Evolutionary conservation across 2,329 filamentous ascomycete genomes (phyloP).

Genomic region (Colletotrichum orbiculare): DNA sequence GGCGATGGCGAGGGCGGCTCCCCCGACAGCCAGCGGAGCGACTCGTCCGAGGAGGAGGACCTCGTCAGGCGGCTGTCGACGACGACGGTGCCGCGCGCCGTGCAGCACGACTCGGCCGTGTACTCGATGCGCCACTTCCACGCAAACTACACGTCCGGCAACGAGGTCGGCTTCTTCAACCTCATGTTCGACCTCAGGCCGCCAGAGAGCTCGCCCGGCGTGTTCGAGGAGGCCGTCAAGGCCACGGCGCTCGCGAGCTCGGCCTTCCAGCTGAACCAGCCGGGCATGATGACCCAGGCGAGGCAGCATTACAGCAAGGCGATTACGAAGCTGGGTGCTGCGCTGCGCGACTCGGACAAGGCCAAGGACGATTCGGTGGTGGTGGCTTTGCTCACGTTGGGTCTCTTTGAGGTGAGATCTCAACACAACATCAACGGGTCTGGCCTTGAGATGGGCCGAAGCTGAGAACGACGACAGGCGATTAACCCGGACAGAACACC

Average conservation of each 20-base stretch:
- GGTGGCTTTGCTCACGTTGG: slow-evolving; percentile 17
- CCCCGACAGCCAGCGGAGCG: slow-evolving; percentile 7
- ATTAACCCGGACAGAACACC: slow-evolving; percentile 11
- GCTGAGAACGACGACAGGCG: background rate
- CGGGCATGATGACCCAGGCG: slow-evolving; percentile 22
- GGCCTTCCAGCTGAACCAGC: slow-evolving; percentile 14
- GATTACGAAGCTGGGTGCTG: slow-evolving; percentile 5
- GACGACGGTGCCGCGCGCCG: background rate
- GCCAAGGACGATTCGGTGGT: slow-evolving; percentile 24
- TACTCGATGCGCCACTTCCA: slow-evolving; percentile 19
- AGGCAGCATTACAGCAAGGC: slow-evolving; percentile 21
- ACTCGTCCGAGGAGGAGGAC: slow-evolving; percentile 5
- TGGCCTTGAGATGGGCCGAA: no score
- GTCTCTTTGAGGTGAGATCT: slow-evolving; percentile 23
- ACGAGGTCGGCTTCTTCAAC: slow-evolving; percentile 11
- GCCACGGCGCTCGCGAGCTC: slow-evolving; percentile 33
- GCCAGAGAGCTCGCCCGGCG: slow-evolving; percentile 37
- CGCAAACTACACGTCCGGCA: slow-evolving; percentile 17
- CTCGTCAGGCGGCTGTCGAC: background rate
- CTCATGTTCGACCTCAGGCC: slow-evolving; percentile 2
- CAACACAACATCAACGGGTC: no score
- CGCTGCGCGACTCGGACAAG: background rate
- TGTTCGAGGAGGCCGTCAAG: slow-evolving; percentile 24
- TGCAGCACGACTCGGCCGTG: slow-evolving; percentile 6
- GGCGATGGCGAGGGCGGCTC: background rate